Conservation (phyloP, 169 alveolate genomes). For the Plasmodium berghei region DNA sequence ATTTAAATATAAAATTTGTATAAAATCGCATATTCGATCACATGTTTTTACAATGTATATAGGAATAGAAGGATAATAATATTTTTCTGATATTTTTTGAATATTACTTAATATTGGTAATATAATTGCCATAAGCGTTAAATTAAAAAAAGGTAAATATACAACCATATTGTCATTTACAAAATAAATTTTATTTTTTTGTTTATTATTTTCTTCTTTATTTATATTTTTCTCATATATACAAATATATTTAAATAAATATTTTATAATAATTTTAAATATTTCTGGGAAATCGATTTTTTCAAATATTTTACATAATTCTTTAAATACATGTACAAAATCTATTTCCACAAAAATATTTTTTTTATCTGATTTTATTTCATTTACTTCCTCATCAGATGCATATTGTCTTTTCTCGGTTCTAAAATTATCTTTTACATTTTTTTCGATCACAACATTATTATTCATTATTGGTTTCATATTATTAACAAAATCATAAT, state of each 20-base stretch:
- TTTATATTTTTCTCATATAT: slow-evolving; percentile 34
- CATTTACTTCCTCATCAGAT: neutral
- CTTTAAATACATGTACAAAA: slow-evolving; percentile 36
- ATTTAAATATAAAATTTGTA: slow-evolving; percentile 54
- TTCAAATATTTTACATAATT: slow-evolving; percentile 32
- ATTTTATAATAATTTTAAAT: slow-evolving; percentile 24
- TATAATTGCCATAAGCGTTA: slow-evolving; percentile 43
- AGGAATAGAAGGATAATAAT: slow-evolving; percentile 22
- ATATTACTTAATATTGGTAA: slow-evolving; percentile 32
- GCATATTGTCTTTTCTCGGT: too few species aligned
- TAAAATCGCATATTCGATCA: slow-evolving; percentile 8
- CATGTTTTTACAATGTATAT: slow-evolving; percentile 14
- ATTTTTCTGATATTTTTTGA: slow-evolving; percentile 15
- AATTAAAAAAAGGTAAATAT: slow-evolving; percentile 62
- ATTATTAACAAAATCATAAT: too few species aligned
- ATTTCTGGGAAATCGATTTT: slow-evolving; percentile 52
- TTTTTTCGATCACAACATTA: neutral
- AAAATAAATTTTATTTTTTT: slow-evolving; percentile 26
- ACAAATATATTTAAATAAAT: slow-evolving; percentile 24
- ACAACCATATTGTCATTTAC: slow-evolving; percentile 7
- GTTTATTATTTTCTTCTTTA: slow-evolving; percentile 17
- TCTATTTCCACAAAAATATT: slow-evolving; percentile 27
- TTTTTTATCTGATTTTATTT: neutral
- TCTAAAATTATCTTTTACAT: neutral
- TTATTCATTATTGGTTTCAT: too few species aligned